Percentiles rank a stretch among this genome's conserved stretches.
Evolutionary conservation across 2,329 filamentous ascomycete species (phyloP).

Genomic region (Aspergillus glaucus): DNA sequence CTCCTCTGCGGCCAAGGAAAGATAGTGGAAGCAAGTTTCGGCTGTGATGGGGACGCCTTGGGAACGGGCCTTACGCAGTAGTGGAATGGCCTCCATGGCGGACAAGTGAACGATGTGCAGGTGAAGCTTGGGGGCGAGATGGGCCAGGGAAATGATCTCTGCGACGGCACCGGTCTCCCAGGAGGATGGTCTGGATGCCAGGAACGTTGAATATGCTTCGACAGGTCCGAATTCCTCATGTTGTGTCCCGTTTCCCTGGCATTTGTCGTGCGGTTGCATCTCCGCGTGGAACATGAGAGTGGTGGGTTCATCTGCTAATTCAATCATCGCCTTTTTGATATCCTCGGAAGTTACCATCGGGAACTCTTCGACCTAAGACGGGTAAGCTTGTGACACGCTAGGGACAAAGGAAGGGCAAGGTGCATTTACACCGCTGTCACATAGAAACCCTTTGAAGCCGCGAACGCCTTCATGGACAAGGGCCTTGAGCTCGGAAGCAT

Average conservation of each 20-base stretch:
- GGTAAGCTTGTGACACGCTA: background rate
- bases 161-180: slow-evolving; percentile 90
- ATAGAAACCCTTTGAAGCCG: slow-evolving; percentile 96
- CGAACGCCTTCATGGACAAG: slow-evolving; percentile 80
- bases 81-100: slow-evolving; percentile 78
- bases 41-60: slow-evolving; percentile 79
- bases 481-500: slow-evolving; percentile 68
- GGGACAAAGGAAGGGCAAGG: background rate
- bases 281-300: slow-evolving; percentile 99
- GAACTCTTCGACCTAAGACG: slow-evolving; percentile 77
- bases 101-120: slow-evolving; percentile 93
- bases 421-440: slow-evolving; percentile 79
- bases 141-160: slow-evolving; percentile 75
- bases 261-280: slow-evolving; percentile 82
- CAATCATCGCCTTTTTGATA: slow-evolving; percentile 71
- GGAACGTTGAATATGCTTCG: slow-evolving; percentile 79
- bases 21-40: slow-evolving; percentile 94
- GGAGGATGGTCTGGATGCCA: slow-evolving; percentile 77
- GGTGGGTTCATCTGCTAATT: slow-evolving; percentile 72
- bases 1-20: slow-evolving; percentile 74
- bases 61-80: slow-evolving; percentile 66
- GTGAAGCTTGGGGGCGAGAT: slow-evolving; percentile 71
- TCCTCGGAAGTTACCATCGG: slow-evolving; percentile 78
- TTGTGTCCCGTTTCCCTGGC: slow-evolving; percentile 59
- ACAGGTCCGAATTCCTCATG: slow-evolving; percentile 63